phyloP scores from a whole-genome alignment of 768 basidiomycete species.

The Rhodotorula babjevae region DNA sequence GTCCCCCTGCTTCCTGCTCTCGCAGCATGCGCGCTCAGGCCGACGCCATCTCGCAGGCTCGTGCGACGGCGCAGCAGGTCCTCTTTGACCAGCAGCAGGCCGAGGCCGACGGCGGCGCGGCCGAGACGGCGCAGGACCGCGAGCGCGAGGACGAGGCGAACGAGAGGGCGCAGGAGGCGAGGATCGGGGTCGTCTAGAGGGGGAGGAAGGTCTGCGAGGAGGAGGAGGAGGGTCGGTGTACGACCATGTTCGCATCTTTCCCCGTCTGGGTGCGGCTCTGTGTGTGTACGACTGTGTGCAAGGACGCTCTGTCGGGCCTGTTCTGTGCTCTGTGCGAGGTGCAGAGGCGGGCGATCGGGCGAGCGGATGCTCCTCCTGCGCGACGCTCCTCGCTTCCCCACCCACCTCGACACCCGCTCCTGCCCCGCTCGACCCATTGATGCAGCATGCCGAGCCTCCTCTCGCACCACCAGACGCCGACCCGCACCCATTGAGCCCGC shows the following conservation, averaged over 20 bases:
- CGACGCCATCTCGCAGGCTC: conserved; percentile 24
- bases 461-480: background rate
- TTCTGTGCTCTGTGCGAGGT: no score
- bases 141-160: conserved; percentile 18
- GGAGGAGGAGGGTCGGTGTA: background rate
- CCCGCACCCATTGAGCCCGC: background rate
- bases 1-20: no score
- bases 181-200: conserved; percentile 28
- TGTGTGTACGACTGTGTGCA: no score
- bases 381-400: background rate
- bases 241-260: background rate
- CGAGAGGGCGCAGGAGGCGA: conserved; percentile 24
- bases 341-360: no score
- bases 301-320: no score
- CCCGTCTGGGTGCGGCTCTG: rapidly evolving
- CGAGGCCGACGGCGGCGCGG: no score
- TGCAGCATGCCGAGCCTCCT: background rate
- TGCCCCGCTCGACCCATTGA: background rate
- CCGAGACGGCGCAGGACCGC: background rate
- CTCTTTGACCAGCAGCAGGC: background rate
- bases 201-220: no score
- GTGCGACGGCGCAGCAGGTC: conserved; percentile 12
- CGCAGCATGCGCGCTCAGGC: conserved; percentile 31
- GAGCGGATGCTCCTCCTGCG: no score
- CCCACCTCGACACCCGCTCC: background rate